These are phyloP conservation scores for Raphanus hybrid DNA, from an alignment of 441 rosid species.

Conservation along the genomic window DNA sequence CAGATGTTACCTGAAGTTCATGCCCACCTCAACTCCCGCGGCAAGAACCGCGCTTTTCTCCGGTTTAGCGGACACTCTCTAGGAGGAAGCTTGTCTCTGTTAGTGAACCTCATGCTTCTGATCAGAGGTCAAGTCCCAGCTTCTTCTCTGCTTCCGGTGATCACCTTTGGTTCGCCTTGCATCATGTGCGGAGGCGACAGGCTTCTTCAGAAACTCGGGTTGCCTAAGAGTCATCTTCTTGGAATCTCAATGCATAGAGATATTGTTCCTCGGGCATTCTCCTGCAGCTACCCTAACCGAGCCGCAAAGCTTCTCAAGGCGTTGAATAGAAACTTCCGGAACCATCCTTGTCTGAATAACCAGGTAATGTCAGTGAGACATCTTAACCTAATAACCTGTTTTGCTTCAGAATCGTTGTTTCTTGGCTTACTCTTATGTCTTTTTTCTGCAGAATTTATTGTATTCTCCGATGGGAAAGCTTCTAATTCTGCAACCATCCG, in stretches of 20 bases:
- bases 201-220: slow-evolving; percentile 74
- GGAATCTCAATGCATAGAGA: slow-evolving; percentile 84
- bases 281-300: slow-evolving; percentile 80
- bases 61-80: slow-evolving; percentile 93
- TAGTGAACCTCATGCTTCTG: slow-evolving; percentile 79
- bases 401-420: slow-evolving; percentile 20
- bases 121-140: slow-evolving; percentile 78
- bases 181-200: slow-evolving; percentile 87
- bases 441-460: slow-evolving; percentile 41
- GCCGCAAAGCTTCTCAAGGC: slow-evolving; percentile 78
- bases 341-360: slow-evolving; percentile 79
- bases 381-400: neutral
- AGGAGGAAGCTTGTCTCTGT: slow-evolving; percentile 87
- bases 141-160: slow-evolving; percentile 75
- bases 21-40: slow-evolving; percentile 63
- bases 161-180: slow-evolving; percentile 90
- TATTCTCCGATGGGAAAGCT: slow-evolving; percentile 90
- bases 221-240: slow-evolving; percentile 69
- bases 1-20: slow-evolving; percentile 87
- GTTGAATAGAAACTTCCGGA: slow-evolving; percentile 73
- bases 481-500: slow-evolving; percentile 84
- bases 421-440: too few species aligned
- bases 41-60: slow-evolving; percentile 59
- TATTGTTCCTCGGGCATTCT: slow-evolving; percentile 89
- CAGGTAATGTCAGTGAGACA: slow-evolving; percentile 52